Evolutionary conservation across 2,329 filamentous ascomycete genomes (phyloP), one percentile per base, ranked within the genome.

Genomic region (Geoglossum cookeanum): DNA sequence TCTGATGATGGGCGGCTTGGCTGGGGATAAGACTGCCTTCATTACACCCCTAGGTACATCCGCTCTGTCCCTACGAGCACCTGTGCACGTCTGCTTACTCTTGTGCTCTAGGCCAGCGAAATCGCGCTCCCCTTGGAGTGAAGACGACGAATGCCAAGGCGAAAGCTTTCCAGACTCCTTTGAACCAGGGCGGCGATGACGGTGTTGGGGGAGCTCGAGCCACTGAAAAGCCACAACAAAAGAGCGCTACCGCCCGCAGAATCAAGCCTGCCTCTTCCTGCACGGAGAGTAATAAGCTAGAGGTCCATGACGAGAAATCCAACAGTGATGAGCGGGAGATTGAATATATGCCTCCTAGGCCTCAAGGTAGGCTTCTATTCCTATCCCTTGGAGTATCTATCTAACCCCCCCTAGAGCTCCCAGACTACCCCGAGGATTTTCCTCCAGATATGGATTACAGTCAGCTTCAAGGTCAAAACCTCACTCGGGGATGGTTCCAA

Each of bases 111-210:
- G 81, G 77, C 58, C 77, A 83, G 55, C 80, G 81, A 59, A 83
- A 75, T 59, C 82, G 91, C 65, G 89, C 90, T 42, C 86, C 88
- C 11, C 74, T 98, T 53, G 91, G 91, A 37, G 84, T 87, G 75
- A 98, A 98, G 71, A 97, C 91, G 1, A 97, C 92, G 56, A 98
- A 98, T 69, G 88, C 87, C 57, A 97, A 94, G 74, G 78, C 83
- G 59, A 80, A 75, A 66, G 76, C 75, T 55, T 77, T 81, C 62
- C 82, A 85, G 61, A 83, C 81, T 3, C 79, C 79, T 5, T 82
- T 78, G 33, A 82, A 78, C 35, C 84, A 82, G 64, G 73, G 72
- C 59, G 73, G 75, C 27, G 74, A 77, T 45, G 75, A 77, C 53
- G 79, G 82, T 59, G 69, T 78, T 55, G 81, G 83, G 61, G 84